A percentile compares a stretch with the other conserved stretches of the same genome.
phyloP scores from a whole-genome alignment of 768 basidiomycete genomes.

The Kwoniella bestiolae region DNA sequence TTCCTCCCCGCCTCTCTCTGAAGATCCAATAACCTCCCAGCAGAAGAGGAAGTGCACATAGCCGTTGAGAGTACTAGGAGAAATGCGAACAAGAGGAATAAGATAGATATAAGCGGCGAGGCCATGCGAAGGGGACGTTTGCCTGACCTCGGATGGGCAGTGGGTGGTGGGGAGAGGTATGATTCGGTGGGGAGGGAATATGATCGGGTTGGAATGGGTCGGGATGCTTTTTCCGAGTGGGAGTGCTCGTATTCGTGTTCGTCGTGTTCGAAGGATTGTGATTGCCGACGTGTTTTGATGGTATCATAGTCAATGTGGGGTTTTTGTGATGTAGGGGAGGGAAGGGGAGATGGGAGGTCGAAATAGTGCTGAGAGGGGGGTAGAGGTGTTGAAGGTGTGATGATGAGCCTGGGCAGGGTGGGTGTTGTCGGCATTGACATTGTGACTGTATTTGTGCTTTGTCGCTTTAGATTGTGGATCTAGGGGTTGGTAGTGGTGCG shows the following conservation, averaged over 20 bases:
- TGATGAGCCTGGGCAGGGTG: constrained; percentile 16
- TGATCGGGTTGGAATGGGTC: neutral
- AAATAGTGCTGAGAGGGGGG: neutral
- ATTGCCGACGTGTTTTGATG: neutral
- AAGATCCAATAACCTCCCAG: constrained; percentile 1
- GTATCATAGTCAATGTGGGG: neutral
- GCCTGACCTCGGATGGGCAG: constrained; percentile 1
- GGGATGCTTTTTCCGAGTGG: neutral
- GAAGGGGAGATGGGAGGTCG: neutral
- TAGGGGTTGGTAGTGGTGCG: too few species aligned
- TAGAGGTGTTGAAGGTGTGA: constrained; percentile 29
- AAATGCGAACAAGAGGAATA: constrained; percentile 15
- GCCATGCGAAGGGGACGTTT: constrained; percentile 4
- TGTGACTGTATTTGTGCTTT: too few species aligned
- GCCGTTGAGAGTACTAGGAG: constrained; percentile 14
- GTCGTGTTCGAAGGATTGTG: neutral
- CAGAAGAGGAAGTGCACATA: constrained; percentile 8
- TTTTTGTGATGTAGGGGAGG: neutral
- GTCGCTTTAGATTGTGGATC: too few species aligned
- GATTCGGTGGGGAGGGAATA: neutral
- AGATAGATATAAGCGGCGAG: constrained; percentile 18
- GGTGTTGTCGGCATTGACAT: constrained; percentile 6
- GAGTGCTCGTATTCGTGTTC: neutral
- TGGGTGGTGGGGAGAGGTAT: constrained; percentile 8
- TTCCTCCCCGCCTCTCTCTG: constrained; percentile 1